Conservation (phyloP, 2,329 filamentous ascomycete genomes). For the Stemphylium lycopersici region DNA sequence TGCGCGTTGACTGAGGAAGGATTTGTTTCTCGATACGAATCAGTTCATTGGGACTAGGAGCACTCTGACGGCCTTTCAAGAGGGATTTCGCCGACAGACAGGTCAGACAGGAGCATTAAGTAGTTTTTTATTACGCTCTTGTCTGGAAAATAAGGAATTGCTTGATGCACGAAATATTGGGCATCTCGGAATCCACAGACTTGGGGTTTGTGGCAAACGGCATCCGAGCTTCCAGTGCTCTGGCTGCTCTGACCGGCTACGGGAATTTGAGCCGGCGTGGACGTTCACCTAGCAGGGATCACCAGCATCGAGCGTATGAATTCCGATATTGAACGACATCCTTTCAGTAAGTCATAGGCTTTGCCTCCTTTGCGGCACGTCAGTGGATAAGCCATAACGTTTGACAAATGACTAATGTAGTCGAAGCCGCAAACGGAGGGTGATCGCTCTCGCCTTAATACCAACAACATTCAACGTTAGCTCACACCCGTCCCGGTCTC, state of each 20-base stretch:
- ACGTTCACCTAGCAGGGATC: conserved; percentile 8
- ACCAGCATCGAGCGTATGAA: conserved; percentile 7
- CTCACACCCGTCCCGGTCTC: conserved; percentile 2
- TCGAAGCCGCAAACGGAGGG: conserved; percentile 3
- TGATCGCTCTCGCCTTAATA: background rate
- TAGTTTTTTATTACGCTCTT: background rate
- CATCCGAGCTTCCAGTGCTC: conserved; percentile 1
- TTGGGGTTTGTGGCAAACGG: background rate
- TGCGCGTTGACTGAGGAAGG: background rate
- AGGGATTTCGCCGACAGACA: conserved; percentile 2
- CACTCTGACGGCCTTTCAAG: background rate
- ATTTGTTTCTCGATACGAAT: conserved; percentile 14
- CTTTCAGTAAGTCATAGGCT: conserved; percentile 5
- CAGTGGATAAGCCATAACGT: conserved; percentile 3
- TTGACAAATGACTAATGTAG: conserved; percentile 11
- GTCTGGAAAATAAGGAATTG: background rate
- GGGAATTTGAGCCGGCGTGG: conserved; percentile 7
- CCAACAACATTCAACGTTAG: background rate
- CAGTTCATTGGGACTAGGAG: conserved; percentile 13
- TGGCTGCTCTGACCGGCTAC: conserved; percentile 7
- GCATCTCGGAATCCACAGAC: background rate
- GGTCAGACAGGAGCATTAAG: background rate
- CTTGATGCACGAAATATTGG: background rate
- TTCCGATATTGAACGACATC: conserved; percentile 5
- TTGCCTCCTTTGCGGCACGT: conserved; percentile 4